A percentile compares a stretch with the other conserved stretches of the same genome.
These are phyloP conservation scores for Ophiocordyceps robertsii DNA, from an alignment of 2,329 filamentous ascomycete genomes.

Conservation along the genomic window DNA sequence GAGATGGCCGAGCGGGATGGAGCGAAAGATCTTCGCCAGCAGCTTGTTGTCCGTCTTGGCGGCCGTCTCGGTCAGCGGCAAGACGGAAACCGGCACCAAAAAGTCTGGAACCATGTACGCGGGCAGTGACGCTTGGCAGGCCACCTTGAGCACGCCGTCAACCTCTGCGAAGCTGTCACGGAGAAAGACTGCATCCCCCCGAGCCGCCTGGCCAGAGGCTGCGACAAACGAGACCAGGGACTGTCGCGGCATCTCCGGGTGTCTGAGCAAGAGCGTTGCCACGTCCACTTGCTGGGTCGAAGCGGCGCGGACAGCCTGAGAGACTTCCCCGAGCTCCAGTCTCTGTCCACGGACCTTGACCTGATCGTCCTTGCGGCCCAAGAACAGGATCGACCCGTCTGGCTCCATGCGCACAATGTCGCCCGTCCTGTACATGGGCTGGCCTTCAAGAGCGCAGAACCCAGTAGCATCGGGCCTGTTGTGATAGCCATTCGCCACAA, in stretches of 20 bases:
- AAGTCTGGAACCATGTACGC: constrained; percentile 6
- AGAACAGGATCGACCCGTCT: not conserved
- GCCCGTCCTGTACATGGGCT: not conserved
- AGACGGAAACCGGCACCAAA: constrained; percentile 1
- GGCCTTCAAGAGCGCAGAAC: not conserved
- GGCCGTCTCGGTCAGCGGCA: constrained; percentile 3
- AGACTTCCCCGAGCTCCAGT: not conserved
- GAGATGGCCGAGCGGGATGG: constrained; percentile 2
- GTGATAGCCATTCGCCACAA: not conserved
- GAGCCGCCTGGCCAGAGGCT: not conserved
- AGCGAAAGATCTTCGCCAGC: constrained; percentile 1
- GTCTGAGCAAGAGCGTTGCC: not conserved
- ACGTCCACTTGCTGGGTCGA: not conserved
- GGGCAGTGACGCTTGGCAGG: constrained; percentile 1
- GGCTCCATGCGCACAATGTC: not conserved
- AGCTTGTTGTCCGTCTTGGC: constrained; percentile 2
- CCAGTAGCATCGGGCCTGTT: not conserved
- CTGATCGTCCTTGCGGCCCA: not conserved
- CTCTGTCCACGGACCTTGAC: not conserved
- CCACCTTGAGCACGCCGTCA: not conserved
- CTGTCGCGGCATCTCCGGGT: not conserved
- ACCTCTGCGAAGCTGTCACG: not conserved
- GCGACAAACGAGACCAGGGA: not conserved
- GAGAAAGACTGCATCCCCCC: not conserved
- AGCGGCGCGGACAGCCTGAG: not conserved